These are phyloP conservation scores for Podospora tetraspora DNA, from an alignment of 495 filamentous ascomycete species.

Conservation along the genomic window DNA sequence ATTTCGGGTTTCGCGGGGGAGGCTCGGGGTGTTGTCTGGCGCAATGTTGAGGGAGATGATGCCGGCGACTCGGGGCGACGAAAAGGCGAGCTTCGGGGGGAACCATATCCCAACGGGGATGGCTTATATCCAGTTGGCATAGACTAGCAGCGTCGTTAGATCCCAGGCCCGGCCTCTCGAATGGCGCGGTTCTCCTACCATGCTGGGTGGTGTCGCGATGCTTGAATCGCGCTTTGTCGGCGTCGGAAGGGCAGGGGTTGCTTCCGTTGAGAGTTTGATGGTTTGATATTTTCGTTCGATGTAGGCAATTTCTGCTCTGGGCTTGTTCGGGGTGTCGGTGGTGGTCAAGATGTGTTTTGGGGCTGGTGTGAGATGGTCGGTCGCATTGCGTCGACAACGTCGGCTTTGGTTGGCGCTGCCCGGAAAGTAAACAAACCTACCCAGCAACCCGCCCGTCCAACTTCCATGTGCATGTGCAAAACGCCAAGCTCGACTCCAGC, in stretches of 20 bases:
- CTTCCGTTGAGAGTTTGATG: background rate
- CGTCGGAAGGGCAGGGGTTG: background rate
- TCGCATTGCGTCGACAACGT: background rate
- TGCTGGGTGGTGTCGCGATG: background rate
- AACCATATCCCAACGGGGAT: slow-evolving; percentile 37
- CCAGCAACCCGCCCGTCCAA: slow-evolving; percentile 10
- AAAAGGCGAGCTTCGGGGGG: slow-evolving; percentile 71
- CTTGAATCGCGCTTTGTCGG: background rate
- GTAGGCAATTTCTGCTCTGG: background rate
- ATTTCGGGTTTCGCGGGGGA: slow-evolving; percentile 40
- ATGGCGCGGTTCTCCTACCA: background rate
- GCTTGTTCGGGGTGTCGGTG: background rate
- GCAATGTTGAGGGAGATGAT: slow-evolving; percentile 44
- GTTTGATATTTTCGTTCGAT: background rate
- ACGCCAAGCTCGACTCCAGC: background rate
- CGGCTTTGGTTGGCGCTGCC: background rate
- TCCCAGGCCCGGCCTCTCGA: background rate
- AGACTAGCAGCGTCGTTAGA: slow-evolving; percentile 31
- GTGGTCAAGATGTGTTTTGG: background rate
- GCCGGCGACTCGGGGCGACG: slow-evolving; percentile 56
- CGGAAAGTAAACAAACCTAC: slow-evolving; percentile 23
- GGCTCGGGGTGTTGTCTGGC: slow-evolving; percentile 43
- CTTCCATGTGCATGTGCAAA: background rate
- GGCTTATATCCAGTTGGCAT: slow-evolving; percentile 59
- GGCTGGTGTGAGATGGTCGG: background rate